Percentiles rank a stretch among this genome's conserved stretches.
Conservation (phyloP, 345 rosid species). For the Limnanthes douglasii region DNA sequence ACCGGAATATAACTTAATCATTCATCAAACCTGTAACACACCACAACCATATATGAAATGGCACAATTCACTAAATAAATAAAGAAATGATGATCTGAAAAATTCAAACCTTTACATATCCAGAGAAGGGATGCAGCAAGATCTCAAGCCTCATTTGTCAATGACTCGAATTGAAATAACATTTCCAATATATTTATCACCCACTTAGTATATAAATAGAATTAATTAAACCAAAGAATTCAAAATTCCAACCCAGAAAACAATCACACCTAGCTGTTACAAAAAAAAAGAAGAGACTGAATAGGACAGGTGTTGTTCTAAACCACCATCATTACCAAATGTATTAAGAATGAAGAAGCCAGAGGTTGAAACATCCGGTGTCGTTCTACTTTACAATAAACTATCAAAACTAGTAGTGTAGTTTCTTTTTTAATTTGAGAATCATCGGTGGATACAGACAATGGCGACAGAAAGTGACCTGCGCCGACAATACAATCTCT, state of each 20-base stretch:
- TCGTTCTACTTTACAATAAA: constrained; percentile 17
- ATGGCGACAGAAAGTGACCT: constrained; percentile 57
- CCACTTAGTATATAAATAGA: not conserved
- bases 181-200: constrained; percentile 5
- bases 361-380: constrained; percentile 10
- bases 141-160: constrained; percentile 36
- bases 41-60: no score
- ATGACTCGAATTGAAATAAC: no score
- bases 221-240: no score
- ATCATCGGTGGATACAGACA: constrained; percentile 47
- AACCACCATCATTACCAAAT: no score
- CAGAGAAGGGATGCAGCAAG: constrained; percentile 19
- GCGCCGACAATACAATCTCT: constrained; percentile 47
- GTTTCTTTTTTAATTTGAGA: constrained; percentile 4
- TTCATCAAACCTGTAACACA: no score
- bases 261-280: constrained; percentile 8
- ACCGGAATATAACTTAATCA: no score
- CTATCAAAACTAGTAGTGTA: constrained; percentile 6
- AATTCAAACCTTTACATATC: no score
- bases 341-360: no score
- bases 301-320: no score
- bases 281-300: constrained; percentile 1
- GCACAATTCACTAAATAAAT: no score
- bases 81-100: no score
- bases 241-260: constrained; percentile 10